Conservation (phyloP, 768 basidiomycete genomes). For the Lanmaoa pseudosensibilis region DNA sequence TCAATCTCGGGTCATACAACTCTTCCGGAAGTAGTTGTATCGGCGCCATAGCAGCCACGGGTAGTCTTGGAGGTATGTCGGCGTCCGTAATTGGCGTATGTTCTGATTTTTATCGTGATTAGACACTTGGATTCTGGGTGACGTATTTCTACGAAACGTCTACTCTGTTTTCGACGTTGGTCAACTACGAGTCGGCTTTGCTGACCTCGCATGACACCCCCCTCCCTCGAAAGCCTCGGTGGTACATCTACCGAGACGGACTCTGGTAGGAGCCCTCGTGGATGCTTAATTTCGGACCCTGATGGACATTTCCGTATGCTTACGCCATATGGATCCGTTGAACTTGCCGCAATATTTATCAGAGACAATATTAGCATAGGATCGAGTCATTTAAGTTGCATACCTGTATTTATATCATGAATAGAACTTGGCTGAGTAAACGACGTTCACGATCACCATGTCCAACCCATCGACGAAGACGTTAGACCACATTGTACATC, state of each 20-base stretch:
- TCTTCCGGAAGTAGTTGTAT: conserved; percentile 15
- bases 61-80: conserved; percentile 23
- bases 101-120: not conserved
- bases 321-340: not conserved
- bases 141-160: conserved; percentile 45
- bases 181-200: conserved; percentile 43
- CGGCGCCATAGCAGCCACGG: conserved; percentile 16
- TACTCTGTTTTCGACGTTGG: conserved; percentile 47
- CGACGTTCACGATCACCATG: conserved; percentile 14
- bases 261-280: conserved; percentile 3
- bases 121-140: conserved; percentile 39
- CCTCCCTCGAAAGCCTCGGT: too few species aligned
- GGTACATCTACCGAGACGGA: not conserved
- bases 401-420: not conserved
- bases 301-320: not conserved
- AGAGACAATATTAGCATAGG: not conserved
- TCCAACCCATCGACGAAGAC: conserved; percentile 38
- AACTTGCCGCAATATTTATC: not conserved
- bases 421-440: not conserved
- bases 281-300: not conserved
- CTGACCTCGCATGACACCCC: conserved; percentile 25
- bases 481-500: conserved; percentile 70
- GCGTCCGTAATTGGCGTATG: not conserved
- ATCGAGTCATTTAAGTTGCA: not conserved
- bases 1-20: conserved; percentile 38